A percentile compares a stretch with the other conserved stretches of the same genome.
Evolutionary conservation across 192 early-diverging fungal species (phyloP).

Genomic region (Dissophora ornata): DNA sequence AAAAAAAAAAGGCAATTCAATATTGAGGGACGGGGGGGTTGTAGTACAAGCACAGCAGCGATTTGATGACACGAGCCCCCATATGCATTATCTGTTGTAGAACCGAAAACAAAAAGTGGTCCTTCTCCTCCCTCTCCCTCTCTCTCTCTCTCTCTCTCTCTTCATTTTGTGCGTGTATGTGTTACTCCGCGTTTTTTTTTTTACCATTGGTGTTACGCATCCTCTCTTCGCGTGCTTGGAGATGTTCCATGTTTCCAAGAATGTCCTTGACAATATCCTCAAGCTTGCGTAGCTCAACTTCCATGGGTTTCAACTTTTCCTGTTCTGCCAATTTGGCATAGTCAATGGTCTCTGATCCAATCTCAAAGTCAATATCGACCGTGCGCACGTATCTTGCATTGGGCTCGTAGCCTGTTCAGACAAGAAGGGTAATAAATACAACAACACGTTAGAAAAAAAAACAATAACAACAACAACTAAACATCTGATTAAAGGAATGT

Average conservation of each 20-base stretch:
- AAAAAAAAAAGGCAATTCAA: too few relatives aligned
- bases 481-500: background rate
- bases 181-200: too few relatives aligned
- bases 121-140: too few relatives aligned
- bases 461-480: too few relatives aligned
- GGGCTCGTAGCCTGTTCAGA: constrained; percentile 60
- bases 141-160: too few relatives aligned
- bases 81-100: too few relatives aligned
- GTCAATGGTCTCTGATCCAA: constrained; percentile 89
- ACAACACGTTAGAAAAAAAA: constrained; percentile 23
- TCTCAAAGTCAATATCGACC: constrained; percentile 82
- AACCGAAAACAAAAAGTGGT: too few relatives aligned
- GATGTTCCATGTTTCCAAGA: constrained; percentile 85
- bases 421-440: constrained; percentile 27
- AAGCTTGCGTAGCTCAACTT: constrained; percentile 86
- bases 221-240: constrained; percentile 82
- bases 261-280: constrained; percentile 83
- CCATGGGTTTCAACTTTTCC: constrained; percentile 89
- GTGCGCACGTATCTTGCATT: constrained; percentile 66
- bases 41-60: too few relatives aligned
- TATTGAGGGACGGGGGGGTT: too few relatives aligned
- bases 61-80: too few relatives aligned
- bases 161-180: too few relatives aligned
- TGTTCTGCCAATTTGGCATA: constrained; percentile 71
- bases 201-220: constrained; percentile 92